phyloP scores from a whole-genome alignment of 768 basidiomycete genomes.

The Suillus sp. region DNA sequence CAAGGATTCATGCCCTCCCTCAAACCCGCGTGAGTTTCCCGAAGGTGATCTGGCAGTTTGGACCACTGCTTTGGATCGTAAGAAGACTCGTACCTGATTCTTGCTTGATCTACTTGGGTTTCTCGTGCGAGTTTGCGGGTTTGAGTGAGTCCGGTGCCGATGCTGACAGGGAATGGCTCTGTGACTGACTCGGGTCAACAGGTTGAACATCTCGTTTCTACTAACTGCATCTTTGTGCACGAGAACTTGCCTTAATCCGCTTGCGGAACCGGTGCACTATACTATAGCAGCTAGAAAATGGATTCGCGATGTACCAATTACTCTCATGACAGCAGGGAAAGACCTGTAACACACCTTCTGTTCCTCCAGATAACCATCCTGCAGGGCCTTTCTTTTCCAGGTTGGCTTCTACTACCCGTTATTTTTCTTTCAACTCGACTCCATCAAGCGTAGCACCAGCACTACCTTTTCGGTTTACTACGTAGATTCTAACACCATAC shows the following conservation, averaged over 20 bases:
- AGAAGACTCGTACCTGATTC: background rate
- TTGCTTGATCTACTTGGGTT: background rate
- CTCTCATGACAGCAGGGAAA: conserved; percentile 27
- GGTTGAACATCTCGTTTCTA: background rate
- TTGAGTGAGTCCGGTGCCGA: background rate
- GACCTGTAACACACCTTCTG: background rate
- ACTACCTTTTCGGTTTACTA: conserved; percentile 54
- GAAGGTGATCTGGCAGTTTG: background rate
- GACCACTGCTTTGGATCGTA: conserved; percentile 3
- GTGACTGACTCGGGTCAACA: background rate
- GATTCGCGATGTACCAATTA: conserved; percentile 25
- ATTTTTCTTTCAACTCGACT: conserved; percentile 60
- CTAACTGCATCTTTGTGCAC: background rate
- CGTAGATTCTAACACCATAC: conserved; percentile 28
- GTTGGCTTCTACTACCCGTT: conserved; percentile 44
- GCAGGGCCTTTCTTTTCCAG: conserved; percentile 22
- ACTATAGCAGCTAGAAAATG: conserved; percentile 27
- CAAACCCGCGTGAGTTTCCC: background rate
- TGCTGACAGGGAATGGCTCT: background rate
- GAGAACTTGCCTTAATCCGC: background rate
- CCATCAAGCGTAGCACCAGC: conserved; percentile 49
- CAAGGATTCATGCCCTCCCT: background rate
- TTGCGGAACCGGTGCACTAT: background rate
- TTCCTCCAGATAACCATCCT: background rate
- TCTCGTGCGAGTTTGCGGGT: background rate